These are phyloP conservation scores for Fraxinus ornus DNA, from an alignment of 305 asterid genomes.

Conservation along the genomic window DNA sequence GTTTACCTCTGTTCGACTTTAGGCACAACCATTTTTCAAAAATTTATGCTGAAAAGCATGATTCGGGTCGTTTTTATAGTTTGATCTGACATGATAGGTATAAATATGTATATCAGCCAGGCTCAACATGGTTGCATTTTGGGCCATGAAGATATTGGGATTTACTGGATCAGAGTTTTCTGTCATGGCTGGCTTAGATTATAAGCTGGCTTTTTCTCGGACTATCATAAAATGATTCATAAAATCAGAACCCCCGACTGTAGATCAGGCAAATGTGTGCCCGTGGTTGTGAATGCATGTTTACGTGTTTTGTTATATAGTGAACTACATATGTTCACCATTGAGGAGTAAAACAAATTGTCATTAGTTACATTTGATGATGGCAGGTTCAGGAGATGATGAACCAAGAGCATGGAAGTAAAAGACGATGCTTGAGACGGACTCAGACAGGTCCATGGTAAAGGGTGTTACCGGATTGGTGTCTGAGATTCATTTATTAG, in stretches of 20 bases:
- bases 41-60: background rate
- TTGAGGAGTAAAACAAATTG: background rate
- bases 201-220: background rate
- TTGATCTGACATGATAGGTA: background rate
- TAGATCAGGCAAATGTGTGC: background rate
- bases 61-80: background rate
- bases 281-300: background rate
- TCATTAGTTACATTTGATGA: background rate
- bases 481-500: slow-evolving; percentile 12
- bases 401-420: slow-evolving; percentile 51
- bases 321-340: background rate
- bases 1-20: background rate
- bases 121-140: background rate
- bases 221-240: background rate
- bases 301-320: background rate
- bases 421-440: slow-evolving; percentile 75
- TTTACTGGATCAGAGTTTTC: background rate
- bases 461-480: slow-evolving; percentile 2
- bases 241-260: background rate
- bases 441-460: slow-evolving; percentile 58
- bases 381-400: slow-evolving; percentile 69
- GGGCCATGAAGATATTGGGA: background rate
- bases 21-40: background rate
- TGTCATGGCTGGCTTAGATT: background rate
- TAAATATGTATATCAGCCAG: background rate